A percentile compares a stretch with the other conserved stretches of the same genome.
These are phyloP conservation scores for Dryas alaskensis DNA, from an alignment of 306 rosid genomes.

Conservation along the genomic window DNA sequence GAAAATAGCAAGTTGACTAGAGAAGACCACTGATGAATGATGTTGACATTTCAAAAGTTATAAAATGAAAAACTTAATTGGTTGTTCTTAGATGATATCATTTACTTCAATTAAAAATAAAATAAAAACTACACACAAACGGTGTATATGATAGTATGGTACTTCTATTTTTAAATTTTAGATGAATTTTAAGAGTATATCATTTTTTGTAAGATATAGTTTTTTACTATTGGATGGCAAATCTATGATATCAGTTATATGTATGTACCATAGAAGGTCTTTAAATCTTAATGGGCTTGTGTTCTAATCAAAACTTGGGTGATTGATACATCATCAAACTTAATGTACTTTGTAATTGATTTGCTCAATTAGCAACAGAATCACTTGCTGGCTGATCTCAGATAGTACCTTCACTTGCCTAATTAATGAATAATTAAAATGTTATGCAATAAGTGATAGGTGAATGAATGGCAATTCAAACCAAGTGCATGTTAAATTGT, in stretches of 20 bases:
- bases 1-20: constrained; percentile 14
- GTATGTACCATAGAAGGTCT: no score
- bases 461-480: neutral
- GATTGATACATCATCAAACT: constrained; percentile 1
- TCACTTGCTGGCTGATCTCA: neutral
- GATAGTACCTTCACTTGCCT: neutral
- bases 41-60: neutral
- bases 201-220: no score
- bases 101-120: no score
- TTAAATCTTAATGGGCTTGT: no score
- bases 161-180: no score
- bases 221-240: no score
- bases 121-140: no score
- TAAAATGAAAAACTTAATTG: neutral
- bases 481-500: no score
- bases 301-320: constrained; percentile 1
- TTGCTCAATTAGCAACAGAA: no score
- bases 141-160: no score
- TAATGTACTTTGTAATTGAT: neutral
- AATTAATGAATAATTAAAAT: neutral
- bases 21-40: neutral
- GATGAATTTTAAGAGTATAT: no score
- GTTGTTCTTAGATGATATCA: neutral
- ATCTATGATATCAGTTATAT: no score
- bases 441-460: neutral